Base-by-base conservation (phyloP, 352 stramenopile species). In the Globisporangium apiculatum region DNA sequence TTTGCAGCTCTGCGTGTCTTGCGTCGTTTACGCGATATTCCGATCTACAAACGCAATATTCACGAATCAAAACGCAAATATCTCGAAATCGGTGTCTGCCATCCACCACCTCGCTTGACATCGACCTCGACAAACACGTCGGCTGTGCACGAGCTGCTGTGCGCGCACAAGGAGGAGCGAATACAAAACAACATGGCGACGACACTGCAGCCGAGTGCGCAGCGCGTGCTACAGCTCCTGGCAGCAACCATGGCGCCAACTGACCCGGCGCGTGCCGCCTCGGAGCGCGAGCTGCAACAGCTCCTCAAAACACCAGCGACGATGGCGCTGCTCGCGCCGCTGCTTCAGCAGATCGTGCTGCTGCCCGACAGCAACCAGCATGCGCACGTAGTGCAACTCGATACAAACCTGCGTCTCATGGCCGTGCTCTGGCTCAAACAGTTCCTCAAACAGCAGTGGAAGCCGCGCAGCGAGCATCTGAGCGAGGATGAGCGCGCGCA, bases 351-450 rank as follows among this genome's bases (percentile, higher is more conserved):
- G 42, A 68, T 71, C 24, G 69, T 88, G 12, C 63, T 74, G 7
- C 51, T 78, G 7, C 70, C 69, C 2, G 67, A 64, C 15, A 55
- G 55, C 46, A 63, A 79, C 40, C 72, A 76, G 41, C 53, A 72
- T n/a, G 38, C 46, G 38, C 60, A 68, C 8, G 53, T 79, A 41
- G 48, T 48, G 0, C 48, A 60, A 0, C 38, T 79, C 36, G 78
- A 89, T 55, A 43, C 64, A 14, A 65, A 86, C 61, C 55, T 87
- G 64, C 77, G 81, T 48, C 70, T 94, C 14, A 62, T 89, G 48
- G 76, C 75, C 31, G 73, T 81, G 51, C 67, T 94, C 12, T 94
- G 83, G 81, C 72, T 94, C 51, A 94, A 94, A 65, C 75, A 93
- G 37, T 74, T 72, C 37, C 58, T 86, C 43, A 83, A 86, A 62